Evolutionary conservation across 1,284 basidiomycete genomes (phyloP), one percentile per base, ranked within the genome.

Genomic region (Lentinula novae-zelandiae): DNA sequence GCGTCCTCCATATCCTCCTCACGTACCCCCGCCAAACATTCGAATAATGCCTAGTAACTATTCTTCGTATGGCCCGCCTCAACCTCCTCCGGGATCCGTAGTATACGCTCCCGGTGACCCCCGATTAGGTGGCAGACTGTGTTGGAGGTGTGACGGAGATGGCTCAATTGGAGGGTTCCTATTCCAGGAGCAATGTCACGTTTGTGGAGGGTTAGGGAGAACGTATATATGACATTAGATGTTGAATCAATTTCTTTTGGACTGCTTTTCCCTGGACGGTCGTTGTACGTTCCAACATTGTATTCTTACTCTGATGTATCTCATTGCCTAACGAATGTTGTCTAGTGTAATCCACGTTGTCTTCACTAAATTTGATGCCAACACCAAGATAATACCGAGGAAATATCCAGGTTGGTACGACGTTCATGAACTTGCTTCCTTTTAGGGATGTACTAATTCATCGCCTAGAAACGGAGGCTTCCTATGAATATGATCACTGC

Each of bases 51-150:
- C 58, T 38, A 15, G 31, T 7, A n/a, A 40, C 3, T 49, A 39
- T 46, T 36, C 40, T n/a, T 10, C 53, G 38, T 49, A 40, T 44
- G 46, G 48, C 5, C 22, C 33, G 48, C 56, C 51, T 22, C 61
- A 56, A 12, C 64, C 75, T 4, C 78, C 79, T 0, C 76, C 75
- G 0, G 78, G 78, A 6, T 69, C 81, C 10, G 61, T 79, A 1
- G 80, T 88, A 12, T 80, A 85, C 60, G 63, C 65, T 1, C 80
- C 90, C 0, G 90, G 90, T 1, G 90, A 92, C 69, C 76, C 86
- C n/a, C 72, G 89, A 50, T 74, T 91, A 8, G 90, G 90, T 0
- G 90, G 90, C 0, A 66, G 73, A 48, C 60, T 81, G 62, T 92
- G 90, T 69, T 84, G 80, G 82, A 75, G 78, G 39, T 92, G 90